Base-by-base conservation (phyloP, 106 monocot genomes). In the Platanthera zijinensis region DNA sequence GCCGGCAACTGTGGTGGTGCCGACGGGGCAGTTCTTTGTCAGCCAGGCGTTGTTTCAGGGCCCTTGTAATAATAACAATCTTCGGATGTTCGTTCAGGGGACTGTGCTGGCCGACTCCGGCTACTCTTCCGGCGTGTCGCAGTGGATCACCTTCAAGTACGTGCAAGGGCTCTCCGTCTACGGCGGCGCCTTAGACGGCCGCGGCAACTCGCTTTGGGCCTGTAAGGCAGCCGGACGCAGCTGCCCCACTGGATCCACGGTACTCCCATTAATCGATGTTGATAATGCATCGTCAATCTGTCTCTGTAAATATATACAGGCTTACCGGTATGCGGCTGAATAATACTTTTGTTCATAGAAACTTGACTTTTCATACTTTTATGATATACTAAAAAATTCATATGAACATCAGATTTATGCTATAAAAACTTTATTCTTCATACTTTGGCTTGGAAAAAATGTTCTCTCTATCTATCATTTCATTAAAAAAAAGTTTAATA, bases 111-210 rank as follows among this genome's bases (percentile, higher is more conserved):
- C 10, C 32, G 74, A 84, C 22, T 17, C 75, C 2, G 69, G 71
- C 61, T 79, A 77, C 75, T 32, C 14, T 5, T 56, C 39, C 10
- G 18, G 15, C 17, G 69, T 8, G 9, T n/a, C 21, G 1, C n/a
- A 30, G 17, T 88, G 85, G 85, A 73, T 89, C n/a, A 28, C 17
- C 30, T 85, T 88, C 50, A 52, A 85, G 25, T 76, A 83, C 39
- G 88, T 83, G 7, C 15, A 81, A 10, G 78, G 85, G 10, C 54
- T 89, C 18, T 81, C 83, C 18, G 71, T 89, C 61, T 62, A 71
- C 50, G 85, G 85, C 12, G 88, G 88, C 13, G 76, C 76, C 8
- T 51, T 80, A 39, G 78, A 88, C 28, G 88, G 74, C 18, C 78
- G 56, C 7, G 87, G 79, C 0, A 71, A 79, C n/a, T n/a, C 73